Conservation (phyloP, 1,284 basidiomycete species). For the Microbotryum lychnidis-dioicae region DNA sequence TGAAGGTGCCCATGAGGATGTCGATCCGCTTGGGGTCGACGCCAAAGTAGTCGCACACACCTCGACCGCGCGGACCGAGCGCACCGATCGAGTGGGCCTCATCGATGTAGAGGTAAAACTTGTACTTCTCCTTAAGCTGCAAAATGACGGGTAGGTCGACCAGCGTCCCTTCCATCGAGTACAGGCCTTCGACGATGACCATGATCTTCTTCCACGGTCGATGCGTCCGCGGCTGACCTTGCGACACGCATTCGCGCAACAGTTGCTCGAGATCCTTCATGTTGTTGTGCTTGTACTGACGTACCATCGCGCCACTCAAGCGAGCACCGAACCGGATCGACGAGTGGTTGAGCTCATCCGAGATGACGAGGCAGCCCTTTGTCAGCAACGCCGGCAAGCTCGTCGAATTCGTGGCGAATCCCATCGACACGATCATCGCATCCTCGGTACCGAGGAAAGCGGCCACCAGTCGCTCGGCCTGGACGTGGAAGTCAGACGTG, state of each 20-base stretch:
- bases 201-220: constrained; percentile 98
- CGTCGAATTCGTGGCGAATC: constrained; percentile 96
- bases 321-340: constrained; percentile 90
- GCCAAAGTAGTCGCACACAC: constrained; percentile 91
- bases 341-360: constrained; percentile 94
- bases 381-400: constrained; percentile 83
- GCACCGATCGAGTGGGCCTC: constrained; percentile 98
- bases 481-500: constrained; percentile 70
- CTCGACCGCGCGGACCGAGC: constrained; percentile 84
- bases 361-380: constrained; percentile 91
- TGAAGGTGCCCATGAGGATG: constrained; percentile 98
- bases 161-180: constrained; percentile 95
- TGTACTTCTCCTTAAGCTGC: constrained; percentile 89
- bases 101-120: constrained; percentile 96
- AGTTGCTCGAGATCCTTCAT: constrained; percentile 74
- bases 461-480: constrained; percentile 80
- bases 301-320: constrained; percentile 76
- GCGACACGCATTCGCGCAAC: constrained; percentile 84
- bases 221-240: constrained; percentile 95
- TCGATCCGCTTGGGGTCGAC: constrained; percentile 75
- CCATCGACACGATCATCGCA: constrained; percentile 86
- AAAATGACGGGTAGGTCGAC: constrained; percentile 76
- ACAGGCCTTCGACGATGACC: constrained; percentile 88
- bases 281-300: constrained; percentile 97
- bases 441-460: constrained; percentile 84